Percentiles rank a stretch among this genome's conserved stretches.
These are phyloP conservation scores for Chrysoporthe deuterocubensis DNA, from an alignment of 2,329 filamentous ascomycete species.

Conservation along the genomic window DNA sequence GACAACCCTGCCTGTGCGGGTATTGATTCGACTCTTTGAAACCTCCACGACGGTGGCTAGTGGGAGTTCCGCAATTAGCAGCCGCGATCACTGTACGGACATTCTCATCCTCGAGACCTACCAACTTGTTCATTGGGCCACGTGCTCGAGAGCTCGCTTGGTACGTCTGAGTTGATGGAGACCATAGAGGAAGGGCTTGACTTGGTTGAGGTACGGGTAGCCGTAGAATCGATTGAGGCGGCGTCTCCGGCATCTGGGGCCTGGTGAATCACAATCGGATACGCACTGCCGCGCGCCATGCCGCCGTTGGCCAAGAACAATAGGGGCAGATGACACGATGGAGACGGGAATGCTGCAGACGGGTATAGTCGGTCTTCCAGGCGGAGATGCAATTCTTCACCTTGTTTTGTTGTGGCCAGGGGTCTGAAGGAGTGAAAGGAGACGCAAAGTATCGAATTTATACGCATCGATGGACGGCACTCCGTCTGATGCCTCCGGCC, in stretches of 20 bases:
- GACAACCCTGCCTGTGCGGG: slow-evolving; percentile 23
- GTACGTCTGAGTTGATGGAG: slow-evolving; percentile 18
- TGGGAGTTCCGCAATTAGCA: background rate
- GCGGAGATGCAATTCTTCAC: background rate
- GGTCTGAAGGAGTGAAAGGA: background rate
- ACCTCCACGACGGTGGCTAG: slow-evolving; percentile 9
- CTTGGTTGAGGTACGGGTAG: slow-evolving; percentile 14
- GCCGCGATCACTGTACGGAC: background rate
- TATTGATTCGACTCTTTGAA: slow-evolving; percentile 18
- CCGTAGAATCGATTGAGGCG: slow-evolving; percentile 20
- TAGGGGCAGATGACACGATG: background rate
- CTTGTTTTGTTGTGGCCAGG: background rate
- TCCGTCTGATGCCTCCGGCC: background rate
- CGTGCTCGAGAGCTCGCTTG: background rate
- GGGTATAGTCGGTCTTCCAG: background rate
- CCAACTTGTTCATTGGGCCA: background rate
- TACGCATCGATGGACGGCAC: background rate
- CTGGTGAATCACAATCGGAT: slow-evolving; percentile 11
- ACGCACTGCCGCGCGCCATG: slow-evolving; percentile 3
- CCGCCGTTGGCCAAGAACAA: background rate
- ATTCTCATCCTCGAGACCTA: slow-evolving; percentile 7
- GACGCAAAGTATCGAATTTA: background rate
- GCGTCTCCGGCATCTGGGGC: slow-evolving; percentile 2
- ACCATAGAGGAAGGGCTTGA: slow-evolving; percentile 13
- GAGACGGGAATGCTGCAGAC: background rate